Base-by-base conservation (phyloP, 1,139 yeast species). In the Debaryomycetaceae sp. region DNA sequence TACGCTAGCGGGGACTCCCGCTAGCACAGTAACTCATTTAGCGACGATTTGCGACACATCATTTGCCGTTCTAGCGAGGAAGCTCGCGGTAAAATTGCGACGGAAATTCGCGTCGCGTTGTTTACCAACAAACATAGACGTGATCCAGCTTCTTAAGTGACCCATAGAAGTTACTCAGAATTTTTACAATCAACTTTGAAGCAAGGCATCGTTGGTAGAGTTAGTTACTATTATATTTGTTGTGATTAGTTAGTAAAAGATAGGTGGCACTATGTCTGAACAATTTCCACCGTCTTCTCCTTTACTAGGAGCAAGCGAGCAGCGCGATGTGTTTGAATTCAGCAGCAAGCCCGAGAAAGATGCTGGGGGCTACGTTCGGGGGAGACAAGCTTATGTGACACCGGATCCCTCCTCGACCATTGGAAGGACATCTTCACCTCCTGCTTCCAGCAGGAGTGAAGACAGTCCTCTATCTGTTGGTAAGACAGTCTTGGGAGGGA, bases 281-380 rank as follows among this genome's bases (percentile, higher is more conserved):
- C 80, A 73, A 53, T 80, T 79, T 56, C 85, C 84, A 9, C 87
- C 87, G 16, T 79, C 86, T 19, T 81, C 86, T 24, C 86, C 87
- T 2, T 68, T 78, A 43, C 56, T 70, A 40, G 64, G 64, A 41
- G 26, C 26, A 3, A 22, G 26, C 26, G 26, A 22, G 26, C 55
- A 49, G 32, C 56, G 47, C 19, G 65, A 64, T 41, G 55, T 48
- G 32, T 57, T 49, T 19, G 57, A 54, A 34, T 51, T 50, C 31
- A 53, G 47, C 16, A 42, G 38, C 14, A 49, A 47, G 34, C 33
- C 40, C 32, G 33, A 28, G 35, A 31, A 38, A 34, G 31, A 17
- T n/a, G 30, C 24, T 7, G 34, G 11, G 31, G 39, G 3, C 39
- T 40, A 17, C 15, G 29, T 39, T n/a, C 50, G 67, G 37, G 66